phyloP scores from a whole-genome alignment of 805 yeast species.

The Kazachstania viticola region DNA sequence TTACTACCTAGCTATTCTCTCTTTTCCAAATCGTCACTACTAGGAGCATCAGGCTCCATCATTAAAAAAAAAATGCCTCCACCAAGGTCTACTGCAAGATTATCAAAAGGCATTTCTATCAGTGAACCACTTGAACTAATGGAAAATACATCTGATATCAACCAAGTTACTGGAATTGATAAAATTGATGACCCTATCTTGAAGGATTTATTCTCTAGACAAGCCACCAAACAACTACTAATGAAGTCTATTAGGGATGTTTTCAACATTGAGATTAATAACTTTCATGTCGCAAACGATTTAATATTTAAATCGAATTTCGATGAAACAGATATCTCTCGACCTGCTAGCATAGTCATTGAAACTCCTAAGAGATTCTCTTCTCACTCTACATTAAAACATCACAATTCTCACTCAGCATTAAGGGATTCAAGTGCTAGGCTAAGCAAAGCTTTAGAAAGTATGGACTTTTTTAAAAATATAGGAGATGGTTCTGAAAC shows the following conservation, averaged over 20 bases:
- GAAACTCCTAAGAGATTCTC: constrained; percentile 37
- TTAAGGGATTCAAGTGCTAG: constrained; percentile 14
- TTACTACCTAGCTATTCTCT: constrained; percentile 42
- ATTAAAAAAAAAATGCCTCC: constrained; percentile 6
- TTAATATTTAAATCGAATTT: constrained; percentile 47
- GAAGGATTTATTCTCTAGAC: constrained; percentile 15
- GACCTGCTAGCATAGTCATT: constrained; percentile 37
- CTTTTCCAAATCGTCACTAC: constrained; percentile 39
- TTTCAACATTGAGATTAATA: constrained; percentile 47
- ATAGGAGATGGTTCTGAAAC: constrained; percentile 25
- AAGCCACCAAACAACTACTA: constrained; percentile 35
- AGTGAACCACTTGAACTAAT: constrained; percentile 6
- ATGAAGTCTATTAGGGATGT: constrained; percentile 50
- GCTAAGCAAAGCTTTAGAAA: constrained; percentile 19
- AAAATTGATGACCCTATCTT: constrained; percentile 31
- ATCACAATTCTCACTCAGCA: constrained; percentile 1
- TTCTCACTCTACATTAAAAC: constrained; percentile 19
- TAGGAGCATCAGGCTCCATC: constrained; percentile 41
- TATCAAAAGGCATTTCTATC: constrained; percentile 7
- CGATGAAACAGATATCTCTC: constrained; percentile 25
- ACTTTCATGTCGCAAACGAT: constrained; percentile 43
- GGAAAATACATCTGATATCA: constrained; percentile 3
- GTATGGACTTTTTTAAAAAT: constrained; percentile 22
- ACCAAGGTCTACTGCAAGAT: constrained; percentile 16
- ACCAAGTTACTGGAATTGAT: constrained; percentile 34